Evolutionary conservation across 257 asterid species (phyloP).

Genomic region (Solanum sejunctum): DNA sequence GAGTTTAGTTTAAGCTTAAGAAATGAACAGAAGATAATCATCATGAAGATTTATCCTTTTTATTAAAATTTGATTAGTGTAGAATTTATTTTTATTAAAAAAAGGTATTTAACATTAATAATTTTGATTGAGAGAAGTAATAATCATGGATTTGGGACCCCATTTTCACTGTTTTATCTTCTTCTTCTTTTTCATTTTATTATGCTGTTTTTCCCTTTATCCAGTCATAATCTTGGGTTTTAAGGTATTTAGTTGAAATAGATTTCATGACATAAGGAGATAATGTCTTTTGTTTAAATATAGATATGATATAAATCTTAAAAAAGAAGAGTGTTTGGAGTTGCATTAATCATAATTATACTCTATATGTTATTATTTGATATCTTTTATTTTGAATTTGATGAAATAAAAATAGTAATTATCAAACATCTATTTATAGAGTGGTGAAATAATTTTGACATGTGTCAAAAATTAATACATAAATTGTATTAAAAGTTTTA

Average conservation of each 20-base stretch:
- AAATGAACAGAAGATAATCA: neutral
- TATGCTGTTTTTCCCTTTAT: neutral
- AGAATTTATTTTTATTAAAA: no score
- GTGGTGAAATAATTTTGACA: neutral
- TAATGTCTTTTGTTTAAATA: neutral
- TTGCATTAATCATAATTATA: neutral
- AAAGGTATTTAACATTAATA: no score
- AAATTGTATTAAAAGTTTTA: no score
- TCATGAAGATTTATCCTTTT: no score
- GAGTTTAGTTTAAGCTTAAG: neutral
- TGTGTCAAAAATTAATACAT: neutral
- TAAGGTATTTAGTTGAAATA: neutral
- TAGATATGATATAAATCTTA: neutral
- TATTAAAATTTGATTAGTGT: no score
- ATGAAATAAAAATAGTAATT: neutral
- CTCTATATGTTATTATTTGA: neutral
- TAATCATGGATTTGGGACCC: neutral
- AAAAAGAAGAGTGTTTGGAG: neutral
- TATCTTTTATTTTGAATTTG: neutral
- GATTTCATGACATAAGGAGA: neutral
- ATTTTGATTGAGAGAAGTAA: neutral
- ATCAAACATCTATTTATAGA: neutral
- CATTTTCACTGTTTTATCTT: neutral
- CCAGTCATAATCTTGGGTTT: neutral
- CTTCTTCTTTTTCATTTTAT: neutral